Conservation (phyloP, 345 rosid genomes). For the Lepidium sativum region DNA sequence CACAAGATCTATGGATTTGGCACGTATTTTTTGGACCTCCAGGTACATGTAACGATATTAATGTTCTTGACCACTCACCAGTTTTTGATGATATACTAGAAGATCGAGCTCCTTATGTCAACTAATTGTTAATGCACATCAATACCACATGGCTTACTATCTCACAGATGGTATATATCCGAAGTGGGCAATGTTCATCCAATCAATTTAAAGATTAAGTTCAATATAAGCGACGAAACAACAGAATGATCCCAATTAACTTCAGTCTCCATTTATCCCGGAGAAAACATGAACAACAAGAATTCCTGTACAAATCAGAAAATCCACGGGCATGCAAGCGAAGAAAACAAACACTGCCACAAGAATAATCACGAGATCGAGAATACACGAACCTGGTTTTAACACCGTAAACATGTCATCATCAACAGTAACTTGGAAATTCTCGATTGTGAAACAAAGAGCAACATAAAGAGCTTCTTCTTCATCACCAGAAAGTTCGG, state of each 20-base stretch:
- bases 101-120: too few relatives aligned
- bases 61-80: too few relatives aligned
- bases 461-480: slow-evolving; percentile 37
- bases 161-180: too few relatives aligned
- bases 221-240: too few relatives aligned
- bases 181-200: too few relatives aligned
- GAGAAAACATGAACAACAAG: neutral
- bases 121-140: too few relatives aligned
- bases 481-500: slow-evolving; percentile 78
- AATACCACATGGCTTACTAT: too few relatives aligned
- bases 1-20: too few relatives aligned
- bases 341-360: slow-evolving; percentile 1
- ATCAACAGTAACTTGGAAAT: neutral
- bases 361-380: neutral
- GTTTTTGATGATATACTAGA: too few relatives aligned
- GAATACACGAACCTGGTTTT: slow-evolving; percentile 1
- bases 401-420: neutral
- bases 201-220: too few relatives aligned
- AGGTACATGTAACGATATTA: too few relatives aligned
- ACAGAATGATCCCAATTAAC: neutral
- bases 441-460: neutral
- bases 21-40: too few relatives aligned
- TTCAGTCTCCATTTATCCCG: neutral
- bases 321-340: neutral
- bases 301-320: neutral